A percentile compares a stretch with the other conserved stretches of the same genome.
phyloP scores from a whole-genome alignment of 2,329 filamentous ascomycete species.

The Phialemoniopsis sp. region DNA sequence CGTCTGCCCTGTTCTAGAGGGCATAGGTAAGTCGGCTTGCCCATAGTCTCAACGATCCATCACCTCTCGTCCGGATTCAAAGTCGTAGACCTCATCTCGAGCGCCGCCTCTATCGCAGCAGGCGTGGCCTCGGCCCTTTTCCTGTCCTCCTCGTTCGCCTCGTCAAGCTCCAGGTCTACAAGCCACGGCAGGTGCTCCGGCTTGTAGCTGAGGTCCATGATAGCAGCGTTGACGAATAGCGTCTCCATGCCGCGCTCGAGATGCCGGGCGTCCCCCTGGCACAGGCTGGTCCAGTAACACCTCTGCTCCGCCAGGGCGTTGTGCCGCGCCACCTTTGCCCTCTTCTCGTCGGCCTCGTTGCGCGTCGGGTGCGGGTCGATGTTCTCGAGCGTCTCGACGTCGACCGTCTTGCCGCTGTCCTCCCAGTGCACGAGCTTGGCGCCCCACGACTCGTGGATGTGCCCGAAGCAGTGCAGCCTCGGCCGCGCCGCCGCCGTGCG shows the following conservation, averaged over 20 bases:
- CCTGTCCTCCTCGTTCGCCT: constrained; percentile 4
- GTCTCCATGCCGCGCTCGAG: constrained; percentile 41
- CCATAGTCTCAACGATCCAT: no score
- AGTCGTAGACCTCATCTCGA: background rate
- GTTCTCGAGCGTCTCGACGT: background rate
- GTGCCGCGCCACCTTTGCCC: background rate
- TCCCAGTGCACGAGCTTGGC: constrained; percentile 3
- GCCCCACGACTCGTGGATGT: constrained; percentile 6
- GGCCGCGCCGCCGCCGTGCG: constrained; percentile 3
- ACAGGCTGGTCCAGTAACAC: constrained; percentile 33
- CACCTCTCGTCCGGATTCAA: no score
- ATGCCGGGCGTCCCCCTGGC: constrained; percentile 22
- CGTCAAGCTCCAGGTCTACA: constrained; percentile 40
- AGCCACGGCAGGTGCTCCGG: constrained; percentile 48
- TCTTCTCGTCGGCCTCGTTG: background rate
- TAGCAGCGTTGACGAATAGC: constrained; percentile 56
- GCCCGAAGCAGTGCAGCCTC: constrained; percentile 7
- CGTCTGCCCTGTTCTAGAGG: no score
- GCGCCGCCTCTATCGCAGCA: background rate
- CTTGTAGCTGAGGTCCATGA: constrained; percentile 37
- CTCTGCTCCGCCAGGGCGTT: constrained; percentile 11
- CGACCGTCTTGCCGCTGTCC: background rate
- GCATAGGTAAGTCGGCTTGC: no score
- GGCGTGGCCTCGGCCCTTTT: constrained; percentile 5
- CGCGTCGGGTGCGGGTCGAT: background rate